Evolutionary conservation across 2,329 filamentous ascomycete genomes (phyloP).

Genomic region (Pestalotiopsis sp.): DNA sequence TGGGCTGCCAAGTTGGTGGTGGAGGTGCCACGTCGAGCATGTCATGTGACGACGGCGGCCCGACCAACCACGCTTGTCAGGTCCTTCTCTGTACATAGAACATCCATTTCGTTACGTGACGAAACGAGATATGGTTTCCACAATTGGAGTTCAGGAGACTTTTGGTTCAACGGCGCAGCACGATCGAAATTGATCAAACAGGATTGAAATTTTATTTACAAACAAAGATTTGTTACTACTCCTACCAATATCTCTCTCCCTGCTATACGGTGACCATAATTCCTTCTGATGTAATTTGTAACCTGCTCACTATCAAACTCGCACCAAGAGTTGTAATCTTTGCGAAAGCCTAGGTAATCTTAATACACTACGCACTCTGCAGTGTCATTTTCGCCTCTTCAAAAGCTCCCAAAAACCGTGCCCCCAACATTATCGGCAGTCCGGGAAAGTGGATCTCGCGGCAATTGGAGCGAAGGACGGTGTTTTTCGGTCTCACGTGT

Average conservation of each 20-base stretch:
- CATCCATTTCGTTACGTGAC: neutral
- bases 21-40: neutral
- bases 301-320: neutral
- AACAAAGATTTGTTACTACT: neutral
- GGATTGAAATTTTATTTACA: neutral
- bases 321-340: neutral
- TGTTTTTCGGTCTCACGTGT: neutral
- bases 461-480: neutral
- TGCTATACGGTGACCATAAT: neutral
- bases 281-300: too few species aligned
- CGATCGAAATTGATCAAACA: neutral
- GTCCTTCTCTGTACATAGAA: neutral
- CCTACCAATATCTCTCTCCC: neutral
- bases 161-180: neutral
- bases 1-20: neutral
- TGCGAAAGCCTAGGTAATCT: neutral
- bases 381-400: neutral
- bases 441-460: slow-evolving; percentile 1
- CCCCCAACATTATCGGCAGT: slow-evolving; percentile 4
- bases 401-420: neutral
- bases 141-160: slow-evolving; percentile 1
- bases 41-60: neutral
- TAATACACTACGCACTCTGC: neutral
- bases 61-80: neutral
- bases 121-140: neutral